Evolutionary conservation across 305 asterid genomes (phyloP).

Genomic region (Rubia tinctorum): DNA sequence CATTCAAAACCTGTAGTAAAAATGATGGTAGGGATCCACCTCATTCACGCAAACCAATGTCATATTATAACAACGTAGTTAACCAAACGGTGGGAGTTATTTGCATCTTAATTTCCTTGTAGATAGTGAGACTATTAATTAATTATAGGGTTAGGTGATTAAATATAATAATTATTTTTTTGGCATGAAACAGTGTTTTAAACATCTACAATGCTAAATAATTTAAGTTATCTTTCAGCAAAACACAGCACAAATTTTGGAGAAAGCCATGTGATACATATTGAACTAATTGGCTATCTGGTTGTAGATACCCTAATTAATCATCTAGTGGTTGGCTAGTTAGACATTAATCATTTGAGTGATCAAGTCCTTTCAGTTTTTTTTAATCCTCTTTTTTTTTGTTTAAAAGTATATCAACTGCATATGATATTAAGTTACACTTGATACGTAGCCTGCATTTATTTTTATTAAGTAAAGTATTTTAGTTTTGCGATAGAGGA

Average conservation of each 20-base stretch:
- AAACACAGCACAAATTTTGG: slow-evolving; percentile 8
- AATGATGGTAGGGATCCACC: slow-evolving; percentile 2
- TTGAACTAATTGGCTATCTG: neutral
- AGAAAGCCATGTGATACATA: neutral
- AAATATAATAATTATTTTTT: no score
- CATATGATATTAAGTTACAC: no score
- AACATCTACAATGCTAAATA: neutral
- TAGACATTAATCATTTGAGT: neutral
- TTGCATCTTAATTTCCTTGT: neutral
- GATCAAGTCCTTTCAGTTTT: neutral
- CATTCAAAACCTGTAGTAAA: no score
- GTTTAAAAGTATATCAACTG: no score
- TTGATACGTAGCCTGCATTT: no score
- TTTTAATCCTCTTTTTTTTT: no score
- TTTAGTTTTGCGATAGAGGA: no score
- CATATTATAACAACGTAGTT: neutral
- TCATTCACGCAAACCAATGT: slow-evolving; percentile 2
- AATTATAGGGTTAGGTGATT: no score
- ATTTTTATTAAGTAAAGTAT: no score
- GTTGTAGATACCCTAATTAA: neutral
- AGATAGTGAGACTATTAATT: neutral
- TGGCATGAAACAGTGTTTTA: no score
- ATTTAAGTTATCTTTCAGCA: neutral
- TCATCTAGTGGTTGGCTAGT: neutral
- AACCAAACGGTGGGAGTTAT: neutral